These are phyloP conservation scores for Botryotinia calthae DNA, from an alignment of 2,329 filamentous ascomycete species.

Conservation along the genomic window DNA sequence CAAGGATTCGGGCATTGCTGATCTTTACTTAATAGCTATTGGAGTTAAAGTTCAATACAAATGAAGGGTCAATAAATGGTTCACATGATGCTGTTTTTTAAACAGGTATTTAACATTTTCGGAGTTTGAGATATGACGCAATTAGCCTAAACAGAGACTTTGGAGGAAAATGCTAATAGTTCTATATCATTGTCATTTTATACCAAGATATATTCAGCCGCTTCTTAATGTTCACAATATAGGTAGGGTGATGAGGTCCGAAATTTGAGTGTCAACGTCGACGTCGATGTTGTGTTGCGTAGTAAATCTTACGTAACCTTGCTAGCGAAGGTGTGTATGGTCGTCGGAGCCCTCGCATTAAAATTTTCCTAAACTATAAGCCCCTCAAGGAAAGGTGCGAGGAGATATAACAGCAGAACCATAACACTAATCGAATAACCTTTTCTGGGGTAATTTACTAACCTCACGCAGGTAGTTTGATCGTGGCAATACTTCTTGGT, in stretches of 20 bases:
- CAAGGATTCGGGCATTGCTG: not conserved
- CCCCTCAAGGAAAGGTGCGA: not conserved
- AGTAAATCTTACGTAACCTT: not conserved
- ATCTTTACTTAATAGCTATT: not conserved
- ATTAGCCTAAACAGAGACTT: constrained; percentile 1
- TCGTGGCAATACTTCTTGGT: not conserved
- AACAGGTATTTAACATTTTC: not conserved
- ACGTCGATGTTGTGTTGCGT: not conserved
- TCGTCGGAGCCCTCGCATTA: not conserved
- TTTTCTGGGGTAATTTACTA: constrained; percentile 3
- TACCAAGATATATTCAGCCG: not conserved
- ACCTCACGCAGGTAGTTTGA: not conserved
- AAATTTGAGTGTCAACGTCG: not conserved
- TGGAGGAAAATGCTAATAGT: not conserved
- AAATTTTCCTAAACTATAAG: not conserved
- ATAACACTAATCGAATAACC: not conserved
- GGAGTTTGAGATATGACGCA: not conserved
- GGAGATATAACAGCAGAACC: not conserved
- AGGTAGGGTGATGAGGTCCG: not conserved
- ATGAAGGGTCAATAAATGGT: not conserved
- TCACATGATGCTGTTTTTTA: not conserved
- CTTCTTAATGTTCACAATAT: not conserved
- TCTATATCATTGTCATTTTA: not conserved
- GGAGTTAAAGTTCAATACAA: not conserved
- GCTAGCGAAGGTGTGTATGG: not conserved